These are phyloP conservation scores for Fraxinus nigra DNA, from an alignment of 305 asterid genomes.

Conservation along the genomic window DNA sequence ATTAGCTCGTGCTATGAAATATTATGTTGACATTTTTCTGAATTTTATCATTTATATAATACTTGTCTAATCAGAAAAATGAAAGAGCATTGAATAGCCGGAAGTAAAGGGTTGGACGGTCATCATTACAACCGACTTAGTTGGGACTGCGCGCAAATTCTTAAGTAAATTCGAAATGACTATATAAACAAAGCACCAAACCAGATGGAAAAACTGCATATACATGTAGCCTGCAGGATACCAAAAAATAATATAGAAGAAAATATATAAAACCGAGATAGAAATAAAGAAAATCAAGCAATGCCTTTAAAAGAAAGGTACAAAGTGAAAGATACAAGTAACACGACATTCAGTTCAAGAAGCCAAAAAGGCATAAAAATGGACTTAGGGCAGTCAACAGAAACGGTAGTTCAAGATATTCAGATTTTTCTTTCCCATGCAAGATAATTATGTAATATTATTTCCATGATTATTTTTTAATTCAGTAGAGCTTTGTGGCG, in stretches of 20 bases:
- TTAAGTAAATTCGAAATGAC: neutral
- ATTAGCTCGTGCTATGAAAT: neutral
- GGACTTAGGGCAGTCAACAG: neutral
- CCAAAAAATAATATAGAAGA: neutral
- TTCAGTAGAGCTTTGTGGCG: neutral
- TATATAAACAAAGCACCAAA: neutral
- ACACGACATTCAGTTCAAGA: neutral
- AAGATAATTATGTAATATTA: neutral
- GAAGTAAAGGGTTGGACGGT: neutral
- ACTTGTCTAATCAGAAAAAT: neutral
- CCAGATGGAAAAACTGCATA: neutral
- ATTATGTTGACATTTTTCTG: neutral
- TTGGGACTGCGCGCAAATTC: neutral
- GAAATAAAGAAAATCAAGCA: neutral
- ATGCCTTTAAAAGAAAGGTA: neutral
- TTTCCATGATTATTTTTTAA: neutral
- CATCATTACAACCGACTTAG: neutral
- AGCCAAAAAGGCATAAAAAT: neutral
- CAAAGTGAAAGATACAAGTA: neutral
- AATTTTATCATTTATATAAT: neutral
- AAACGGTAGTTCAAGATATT: neutral
- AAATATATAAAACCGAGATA: neutral
- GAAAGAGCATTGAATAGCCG: neutral
- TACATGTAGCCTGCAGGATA: neutral
- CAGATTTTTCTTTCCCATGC: neutral